These are phyloP conservation scores for Chalciporus pseudorubinellus DNA, from an alignment of 768 basidiomycete genomes.

Conservation along the genomic window DNA sequence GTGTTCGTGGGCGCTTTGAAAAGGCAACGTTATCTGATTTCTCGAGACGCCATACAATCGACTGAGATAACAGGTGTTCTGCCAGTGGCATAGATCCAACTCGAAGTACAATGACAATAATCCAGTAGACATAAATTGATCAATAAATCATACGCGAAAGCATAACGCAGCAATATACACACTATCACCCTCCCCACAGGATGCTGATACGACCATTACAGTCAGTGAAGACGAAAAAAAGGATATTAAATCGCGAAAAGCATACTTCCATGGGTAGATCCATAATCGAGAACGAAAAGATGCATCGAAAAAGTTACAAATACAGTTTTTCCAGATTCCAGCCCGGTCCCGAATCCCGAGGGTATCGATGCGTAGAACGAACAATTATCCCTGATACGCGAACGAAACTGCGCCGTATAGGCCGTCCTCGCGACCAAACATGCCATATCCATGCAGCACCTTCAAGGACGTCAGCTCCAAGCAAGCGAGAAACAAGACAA, in stretches of 20 bases:
- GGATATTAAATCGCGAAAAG: no score
- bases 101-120: not conserved
- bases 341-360: no score
- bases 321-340: no score
- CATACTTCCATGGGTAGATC: no score
- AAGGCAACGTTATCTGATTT: no score
- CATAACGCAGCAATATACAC: not conserved
- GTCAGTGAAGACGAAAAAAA: not conserved
- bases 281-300: no score
- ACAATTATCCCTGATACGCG: constrained; percentile 77
- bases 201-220: not conserved
- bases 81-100: no score
- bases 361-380: not conserved
- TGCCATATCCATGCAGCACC: constrained; percentile 85
- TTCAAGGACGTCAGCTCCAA: constrained; percentile 25
- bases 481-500: not conserved
- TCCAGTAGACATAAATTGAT: not conserved
- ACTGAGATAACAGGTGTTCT: no score
- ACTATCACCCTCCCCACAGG: not conserved
- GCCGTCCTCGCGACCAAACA: constrained; percentile 91
- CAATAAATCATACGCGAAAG: not conserved
- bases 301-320: no score
- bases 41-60: no score
- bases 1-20: no score
- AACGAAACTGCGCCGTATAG: constrained; percentile 93